Evolutionary conservation across 169 alveolate species (phyloP), one percentile per base, ranked within the genome.

Genomic region (Eimeria necatrix): DNA sequence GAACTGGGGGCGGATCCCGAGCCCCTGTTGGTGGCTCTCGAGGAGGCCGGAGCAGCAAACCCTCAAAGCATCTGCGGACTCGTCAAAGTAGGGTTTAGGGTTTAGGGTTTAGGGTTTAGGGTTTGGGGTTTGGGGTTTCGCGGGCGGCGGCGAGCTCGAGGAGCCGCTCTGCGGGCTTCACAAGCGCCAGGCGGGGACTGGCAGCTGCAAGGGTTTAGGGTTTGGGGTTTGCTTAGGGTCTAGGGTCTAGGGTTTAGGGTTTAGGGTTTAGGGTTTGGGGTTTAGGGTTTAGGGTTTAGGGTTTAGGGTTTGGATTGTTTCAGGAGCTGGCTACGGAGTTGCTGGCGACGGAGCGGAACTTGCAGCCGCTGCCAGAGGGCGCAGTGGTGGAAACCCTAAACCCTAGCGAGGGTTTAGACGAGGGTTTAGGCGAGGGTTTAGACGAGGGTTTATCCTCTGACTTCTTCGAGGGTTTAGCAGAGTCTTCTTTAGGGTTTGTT

Each of bases 1-100:
- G 94, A 88, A 53, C 48, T 70, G 16, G 94, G 86, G 59, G 74
- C 68, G 3, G 86, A 88, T 53, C 68, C 68, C 74, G n/a, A 41
- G 20, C 68, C 74, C 24, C 12, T 70, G 48, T 1, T 88, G 48
- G 86, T 1, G 4, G 83, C 49, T 48, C 46, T 71, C 6, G 24
- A 71, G 7, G 52, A 20, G 7, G 46, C 24, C 12, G 20, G 20
- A n/a, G 52, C 46, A 22, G 48, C 24, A 5, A 71, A 24, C 49
- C 53, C 52, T 18, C 16, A 41, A 22, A 71, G 83, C 83, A 12
- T 71, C 83, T 71, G 83, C 51, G 48, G n/a, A 22, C 83, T 71
- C 46, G 83, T 32, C 14, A 16, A 71, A 48, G 83, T 32, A 68
- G 9, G 46, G 14, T 22, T 22, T 22, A 20, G 74, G 24, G 74